Evolutionary conservation across 768 basidiomycete genomes (phyloP).

Genomic region (Boletus patriciae): DNA sequence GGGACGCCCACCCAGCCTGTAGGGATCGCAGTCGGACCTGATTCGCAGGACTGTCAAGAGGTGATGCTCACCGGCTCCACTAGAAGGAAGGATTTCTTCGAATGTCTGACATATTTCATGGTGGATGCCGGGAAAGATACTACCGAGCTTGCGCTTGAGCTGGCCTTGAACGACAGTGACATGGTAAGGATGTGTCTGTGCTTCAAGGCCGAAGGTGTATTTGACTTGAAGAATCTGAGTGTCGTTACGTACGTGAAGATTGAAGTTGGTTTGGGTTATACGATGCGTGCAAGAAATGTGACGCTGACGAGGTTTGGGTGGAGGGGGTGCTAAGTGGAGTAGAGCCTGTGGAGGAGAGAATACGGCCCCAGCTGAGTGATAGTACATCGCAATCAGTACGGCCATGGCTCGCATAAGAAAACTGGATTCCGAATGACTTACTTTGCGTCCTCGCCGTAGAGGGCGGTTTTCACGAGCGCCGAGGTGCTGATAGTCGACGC

Average conservation of each 20-base stretch:
- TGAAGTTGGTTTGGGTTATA: constrained; percentile 45
- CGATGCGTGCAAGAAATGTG: constrained; percentile 69
- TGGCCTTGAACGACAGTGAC: constrained; percentile 32
- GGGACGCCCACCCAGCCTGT: constrained; percentile 34
- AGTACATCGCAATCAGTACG: background rate
- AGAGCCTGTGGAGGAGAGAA: constrained; percentile 90
- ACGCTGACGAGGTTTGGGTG: constrained; percentile 81
- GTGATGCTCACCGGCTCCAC: constrained; percentile 20
- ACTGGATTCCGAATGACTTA: constrained; percentile 35
- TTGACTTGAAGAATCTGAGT: constrained; percentile 38
- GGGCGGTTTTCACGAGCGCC: constrained; percentile 91
- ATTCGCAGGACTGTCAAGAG: constrained; percentile 8
- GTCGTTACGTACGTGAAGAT: constrained; percentile 19
- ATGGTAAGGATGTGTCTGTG: constrained; percentile 38
- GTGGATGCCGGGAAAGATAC: constrained; percentile 34
- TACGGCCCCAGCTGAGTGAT: constrained; percentile 85
- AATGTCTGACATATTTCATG: constrained; percentile 37
- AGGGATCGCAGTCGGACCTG: constrained; percentile 1
- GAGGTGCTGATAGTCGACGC: constrained; percentile 92
- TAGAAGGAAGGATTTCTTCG: constrained; percentile 28
- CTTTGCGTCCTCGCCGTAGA: constrained; percentile 97
- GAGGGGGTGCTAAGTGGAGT: constrained; percentile 58
- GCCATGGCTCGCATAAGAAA: background rate
- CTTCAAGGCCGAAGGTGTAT: constrained; percentile 38
- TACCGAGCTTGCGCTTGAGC: constrained; percentile 36